These are phyloP conservation scores for Beauveria varroae DNA, from an alignment of 2,329 filamentous ascomycete species.

Conservation along the genomic window DNA sequence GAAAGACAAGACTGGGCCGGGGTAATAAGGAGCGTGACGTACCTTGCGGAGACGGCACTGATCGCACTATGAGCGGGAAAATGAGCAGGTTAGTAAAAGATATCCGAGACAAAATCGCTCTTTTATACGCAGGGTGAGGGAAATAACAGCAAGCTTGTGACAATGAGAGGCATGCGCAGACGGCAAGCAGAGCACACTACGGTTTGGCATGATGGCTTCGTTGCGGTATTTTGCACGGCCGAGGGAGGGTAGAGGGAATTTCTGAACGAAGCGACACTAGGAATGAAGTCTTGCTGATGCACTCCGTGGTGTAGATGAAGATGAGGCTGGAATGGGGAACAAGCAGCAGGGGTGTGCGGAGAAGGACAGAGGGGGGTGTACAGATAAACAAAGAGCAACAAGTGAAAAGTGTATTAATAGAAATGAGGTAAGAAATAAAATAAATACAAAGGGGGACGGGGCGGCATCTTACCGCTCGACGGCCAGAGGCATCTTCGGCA, in stretches of 20 bases:
- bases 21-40: constrained; percentile 8
- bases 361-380: not conserved
- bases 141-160: not conserved
- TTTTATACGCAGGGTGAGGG: not conserved
- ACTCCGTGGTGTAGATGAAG: not conserved
- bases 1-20: not conserved
- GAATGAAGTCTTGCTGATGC: not conserved
- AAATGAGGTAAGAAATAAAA: not conserved
- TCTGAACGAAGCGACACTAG: not conserved
- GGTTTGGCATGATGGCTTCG: not conserved
- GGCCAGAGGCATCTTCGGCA: constrained; percentile 11
- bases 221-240: constrained; percentile 1
- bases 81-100: constrained; percentile 12
- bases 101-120: not conserved
- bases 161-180: not conserved
- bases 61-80: constrained; percentile 22
- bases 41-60: constrained; percentile 24
- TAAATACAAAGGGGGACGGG: not conserved
- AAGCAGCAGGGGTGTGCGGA: not conserved
- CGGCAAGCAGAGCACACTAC: not conserved
- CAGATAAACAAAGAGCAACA: not conserved
- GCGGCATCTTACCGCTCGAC: constrained; percentile 10
- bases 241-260: not conserved
- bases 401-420: not conserved
- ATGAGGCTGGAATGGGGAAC: not conserved